Base-by-base conservation (phyloP, 108 stramenopile genomes). In the Conticribra guillardii region DNA sequence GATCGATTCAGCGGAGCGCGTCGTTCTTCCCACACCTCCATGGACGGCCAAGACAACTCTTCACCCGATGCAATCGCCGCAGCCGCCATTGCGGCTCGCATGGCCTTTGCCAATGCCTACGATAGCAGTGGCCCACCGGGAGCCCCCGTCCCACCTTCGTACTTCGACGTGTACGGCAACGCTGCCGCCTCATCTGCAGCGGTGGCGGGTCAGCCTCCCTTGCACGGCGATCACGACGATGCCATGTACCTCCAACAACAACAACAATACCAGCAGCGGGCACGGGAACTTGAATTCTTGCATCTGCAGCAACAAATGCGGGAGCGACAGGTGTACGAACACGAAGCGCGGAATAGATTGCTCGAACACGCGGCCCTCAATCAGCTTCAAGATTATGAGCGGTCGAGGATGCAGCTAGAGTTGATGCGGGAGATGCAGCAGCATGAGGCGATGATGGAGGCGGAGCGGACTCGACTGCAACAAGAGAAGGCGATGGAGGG, bases 351-450 rank as follows among this genome's bases (percentile, higher is more conserved):
- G 5, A 59, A 47, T 21, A 50, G 64, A 23, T 64, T 79, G 47
- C 56, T 77, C 4, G 76, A 77, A 46, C 64, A 69, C 46, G 77
- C 70, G 2, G 54, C 54, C 1, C 69, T 65, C 48, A 77, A 64
- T 50, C 69, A 70, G 22, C 53, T 70, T 50, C 77, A 71, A 60
- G 70, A 79, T 44, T 66, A 54, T 27, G 67, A 77, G 41, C 54
- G 76, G 46, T 24, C 47, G 11, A 56, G 69, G 58, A 70, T 59
- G 29, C 69, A 79, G 46, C 44, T 79, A 51, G 70, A 71, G 27
- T 54, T 79, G 49, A 66, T 79, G 69, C 56, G 59, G 51, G 70
- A 71, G 56, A 71, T 71, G 52, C 77, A 71, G 24, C 64, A 71
- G 56, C 69, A 56, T 4, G 77, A 71, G 60, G 64, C 69, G 16